phyloP scores from a whole-genome alignment of 495 filamentous ascomycete genomes.

The Neurospora sublineolata region DNA sequence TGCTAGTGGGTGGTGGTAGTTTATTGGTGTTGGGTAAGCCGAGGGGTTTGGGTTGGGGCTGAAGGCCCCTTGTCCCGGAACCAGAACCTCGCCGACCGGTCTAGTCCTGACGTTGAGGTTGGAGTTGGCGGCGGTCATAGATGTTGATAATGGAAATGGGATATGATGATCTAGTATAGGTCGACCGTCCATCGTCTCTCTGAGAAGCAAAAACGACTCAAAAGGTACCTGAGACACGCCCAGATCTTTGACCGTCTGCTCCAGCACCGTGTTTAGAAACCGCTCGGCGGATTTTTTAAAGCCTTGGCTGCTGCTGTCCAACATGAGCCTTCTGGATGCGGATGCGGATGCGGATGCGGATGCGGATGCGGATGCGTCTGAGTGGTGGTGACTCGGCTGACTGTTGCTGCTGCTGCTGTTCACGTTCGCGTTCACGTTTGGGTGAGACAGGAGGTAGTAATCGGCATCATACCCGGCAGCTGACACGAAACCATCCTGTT shows the following conservation, averaged over 20 bases:
- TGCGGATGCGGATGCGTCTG: background rate
- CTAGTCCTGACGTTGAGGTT: background rate
- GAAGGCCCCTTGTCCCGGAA: background rate
- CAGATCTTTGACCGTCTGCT: slow-evolving; percentile 2
- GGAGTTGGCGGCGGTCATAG: background rate
- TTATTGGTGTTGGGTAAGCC: background rate
- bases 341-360: background rate
- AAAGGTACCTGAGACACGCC: background rate
- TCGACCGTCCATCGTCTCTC: background rate
- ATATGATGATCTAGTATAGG: background rate
- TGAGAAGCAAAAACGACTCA: background rate
- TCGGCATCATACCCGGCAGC: background rate
- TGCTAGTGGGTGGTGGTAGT: background rate
- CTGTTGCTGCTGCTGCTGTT: background rate
- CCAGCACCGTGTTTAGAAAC: slow-evolving; percentile 7
- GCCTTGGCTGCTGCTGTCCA: background rate
- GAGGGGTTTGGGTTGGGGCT: background rate
- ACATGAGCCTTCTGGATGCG: background rate
- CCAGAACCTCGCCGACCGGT: background rate
- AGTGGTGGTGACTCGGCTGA: background rate
- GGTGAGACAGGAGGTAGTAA: background rate
- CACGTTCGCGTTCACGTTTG: background rate
- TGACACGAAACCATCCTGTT: background rate
- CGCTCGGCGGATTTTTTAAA: slow-evolving; percentile 5
- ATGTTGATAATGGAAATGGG: background rate